Evolutionary conservation across 192 early-diverging fungal species (phyloP).

Genomic region (Coemansia sp.): DNA sequence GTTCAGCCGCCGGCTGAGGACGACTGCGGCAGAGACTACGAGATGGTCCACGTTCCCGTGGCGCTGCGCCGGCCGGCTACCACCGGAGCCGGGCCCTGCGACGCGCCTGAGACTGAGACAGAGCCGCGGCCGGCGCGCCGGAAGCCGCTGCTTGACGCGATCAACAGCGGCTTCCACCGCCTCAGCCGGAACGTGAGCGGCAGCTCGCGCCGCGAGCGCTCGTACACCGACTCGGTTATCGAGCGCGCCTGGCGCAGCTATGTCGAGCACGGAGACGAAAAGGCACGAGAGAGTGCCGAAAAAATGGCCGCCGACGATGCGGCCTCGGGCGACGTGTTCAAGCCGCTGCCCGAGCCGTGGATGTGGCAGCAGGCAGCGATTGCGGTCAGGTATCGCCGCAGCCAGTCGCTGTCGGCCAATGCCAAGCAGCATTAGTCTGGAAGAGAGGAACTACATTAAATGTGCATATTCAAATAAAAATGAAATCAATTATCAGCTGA

Average conservation of each 20-base stretch:
- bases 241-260: constrained; percentile 48
- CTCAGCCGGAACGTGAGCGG: constrained; percentile 21
- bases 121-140: no score
- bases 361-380: constrained; percentile 52
- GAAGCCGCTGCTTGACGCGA: background rate
- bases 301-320: constrained; percentile 14
- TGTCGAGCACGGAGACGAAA: constrained; percentile 28
- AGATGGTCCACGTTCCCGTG: background rate
- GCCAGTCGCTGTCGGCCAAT: constrained; percentile 30
- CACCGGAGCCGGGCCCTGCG: background rate
- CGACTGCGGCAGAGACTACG: background rate
- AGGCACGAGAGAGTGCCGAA: constrained; percentile 17
- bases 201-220: constrained; percentile 46
- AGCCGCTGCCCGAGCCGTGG: constrained; percentile 47
- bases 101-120: no score
- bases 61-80: background rate
- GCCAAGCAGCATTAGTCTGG: background rate
- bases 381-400: constrained; percentile 46
- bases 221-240: constrained; percentile 43
- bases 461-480: background rate
- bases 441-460: background rate
- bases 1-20: background rate
- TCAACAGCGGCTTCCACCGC: background rate
- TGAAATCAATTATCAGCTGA: background rate
- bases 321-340: constrained; percentile 4